A percentile compares a stretch with the other conserved stretches of the same genome.
phyloP scores from a whole-genome alignment of 805 yeast genomes.

The Hanseniaspora nectarophila region DNA sequence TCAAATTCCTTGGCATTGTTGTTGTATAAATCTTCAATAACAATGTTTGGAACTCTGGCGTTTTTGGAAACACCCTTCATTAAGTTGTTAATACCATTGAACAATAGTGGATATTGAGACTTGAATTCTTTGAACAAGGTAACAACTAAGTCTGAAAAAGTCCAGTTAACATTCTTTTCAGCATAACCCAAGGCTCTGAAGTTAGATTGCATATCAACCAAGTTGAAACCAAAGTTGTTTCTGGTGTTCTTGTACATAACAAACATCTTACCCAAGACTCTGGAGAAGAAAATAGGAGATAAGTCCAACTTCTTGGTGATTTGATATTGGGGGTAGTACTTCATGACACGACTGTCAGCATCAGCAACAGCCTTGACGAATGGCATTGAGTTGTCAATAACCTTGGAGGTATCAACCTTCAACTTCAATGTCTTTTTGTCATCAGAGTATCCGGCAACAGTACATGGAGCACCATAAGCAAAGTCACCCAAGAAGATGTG shows the following conservation, averaged over 20 bases:
- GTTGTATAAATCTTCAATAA: conserved; percentile 24
- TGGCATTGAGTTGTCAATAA: conserved; percentile 43
- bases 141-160: conserved; percentile 63
- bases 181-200: conserved; percentile 84
- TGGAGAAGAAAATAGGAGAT: conserved; percentile 57
- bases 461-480: conserved; percentile 76
- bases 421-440: conserved; percentile 33
- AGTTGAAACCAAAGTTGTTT: conserved; percentile 64
- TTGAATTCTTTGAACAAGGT: conserved; percentile 52
- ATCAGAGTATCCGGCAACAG: conserved; percentile 47
- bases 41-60: conserved; percentile 23
- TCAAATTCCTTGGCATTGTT: background rate
- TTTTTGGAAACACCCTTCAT: conserved; percentile 20
- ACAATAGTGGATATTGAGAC: conserved; percentile 49
- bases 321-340: conserved; percentile 54
- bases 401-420: conserved; percentile 40
- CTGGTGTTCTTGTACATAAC: conserved; percentile 44
- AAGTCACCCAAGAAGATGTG: conserved; percentile 74
- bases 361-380: conserved; percentile 52
- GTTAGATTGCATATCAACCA: conserved; percentile 69
- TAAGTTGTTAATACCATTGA: conserved; percentile 29
- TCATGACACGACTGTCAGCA: conserved; percentile 43
- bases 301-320: conserved; percentile 48
- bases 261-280: conserved; percentile 61
- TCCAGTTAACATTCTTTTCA: conserved; percentile 64